These are phyloP conservation scores for Clavariopsis aquatica DNA, from an alignment of 495 filamentous ascomycete genomes.

Conservation along the genomic window DNA sequence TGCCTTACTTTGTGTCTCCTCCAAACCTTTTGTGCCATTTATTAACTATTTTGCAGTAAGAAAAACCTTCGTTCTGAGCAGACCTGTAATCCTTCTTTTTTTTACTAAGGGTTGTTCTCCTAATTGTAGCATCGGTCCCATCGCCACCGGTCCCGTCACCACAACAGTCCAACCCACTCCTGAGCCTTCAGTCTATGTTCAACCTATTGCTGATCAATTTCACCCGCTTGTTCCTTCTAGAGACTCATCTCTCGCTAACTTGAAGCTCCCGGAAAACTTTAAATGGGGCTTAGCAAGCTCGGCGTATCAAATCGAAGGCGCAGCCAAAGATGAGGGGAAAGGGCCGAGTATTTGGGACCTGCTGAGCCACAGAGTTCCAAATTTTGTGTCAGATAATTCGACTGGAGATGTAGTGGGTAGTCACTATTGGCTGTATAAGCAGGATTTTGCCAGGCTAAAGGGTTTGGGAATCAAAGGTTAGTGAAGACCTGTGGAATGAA, in stretches of 20 bases:
- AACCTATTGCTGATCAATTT: conserved; percentile 41
- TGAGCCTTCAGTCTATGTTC: conserved; percentile 45
- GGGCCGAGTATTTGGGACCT: conserved; percentile 75
- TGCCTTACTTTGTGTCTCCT: no score
- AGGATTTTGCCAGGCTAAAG: conserved; percentile 49
- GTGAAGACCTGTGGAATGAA: not conserved
- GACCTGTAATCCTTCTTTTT: no score
- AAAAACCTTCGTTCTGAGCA: no score
- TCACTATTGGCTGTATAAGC: conserved; percentile 52
- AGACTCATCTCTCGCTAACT: conserved; percentile 31
- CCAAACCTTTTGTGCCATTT: no score
- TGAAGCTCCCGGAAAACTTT: conserved; percentile 67
- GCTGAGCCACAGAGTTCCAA: conserved; percentile 55
- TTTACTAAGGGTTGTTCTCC: no score
- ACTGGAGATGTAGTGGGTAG: conserved; percentile 49
- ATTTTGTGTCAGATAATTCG: conserved; percentile 46
- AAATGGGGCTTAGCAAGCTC: conserved; percentile 75
- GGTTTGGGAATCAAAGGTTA: conserved; percentile 42
- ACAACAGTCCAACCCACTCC: conserved; percentile 50
- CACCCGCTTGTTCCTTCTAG: conserved; percentile 45
- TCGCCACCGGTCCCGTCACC: conserved; percentile 48
- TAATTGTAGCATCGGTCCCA: conserved; percentile 46
- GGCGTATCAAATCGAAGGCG: conserved; percentile 78
- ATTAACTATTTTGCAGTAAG: no score
- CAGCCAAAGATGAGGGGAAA: conserved; percentile 65